Base-by-base conservation (phyloP, 495 filamentous ascomycete genomes). In the Penicillium tannophilum region DNA sequence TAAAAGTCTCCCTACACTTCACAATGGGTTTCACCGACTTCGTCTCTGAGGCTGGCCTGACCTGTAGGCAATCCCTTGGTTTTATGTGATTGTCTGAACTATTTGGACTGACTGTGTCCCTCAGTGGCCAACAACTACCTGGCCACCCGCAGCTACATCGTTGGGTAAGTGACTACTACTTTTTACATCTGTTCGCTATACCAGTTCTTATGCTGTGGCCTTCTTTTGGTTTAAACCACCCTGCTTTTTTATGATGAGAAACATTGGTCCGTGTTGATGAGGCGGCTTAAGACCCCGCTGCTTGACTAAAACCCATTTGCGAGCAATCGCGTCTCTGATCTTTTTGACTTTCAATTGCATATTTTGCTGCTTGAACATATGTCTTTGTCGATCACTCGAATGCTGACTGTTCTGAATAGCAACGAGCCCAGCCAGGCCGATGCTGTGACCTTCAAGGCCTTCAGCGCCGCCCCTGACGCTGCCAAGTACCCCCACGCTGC, bases 181-280 rank as follows among this genome's bases (percentile, higher is more conserved):
- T 54, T 58, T 52, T 54, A 26, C 62, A 56, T 41, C 16, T 41
- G 2, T 17, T 41, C 47, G 20, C 58, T 53, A 30, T 49, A 17
- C 58, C 61, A 59, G 35, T 35, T 54, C 52, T 35, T 33, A 30
- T 24, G 12, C 20, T 33, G 47, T 33, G 31, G 3, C 26, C 48
- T 50, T 59, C 20, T 23, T 56, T 39, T 56, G 54, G 48, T 47
- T 59, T 55, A 23, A 23, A 42, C 54, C 42, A 55, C 41, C 52
- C 62, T 30, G 53, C 31, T 39, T 56, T 42, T 55, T 69, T 60
- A 84, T 94, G 91, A 96, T 95, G 91, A 94, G 82, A 86, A 84
- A 85, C 72, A 87, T 91, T 95, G 91, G 93, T 96, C 93, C 92
- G 92, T 97, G 92, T 96, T 96, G 84, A 92, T 87, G 90, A 97